These are phyloP conservation scores for Andrographis paniculata DNA, from an alignment of 305 asterid genomes.

Conservation along the genomic window DNA sequence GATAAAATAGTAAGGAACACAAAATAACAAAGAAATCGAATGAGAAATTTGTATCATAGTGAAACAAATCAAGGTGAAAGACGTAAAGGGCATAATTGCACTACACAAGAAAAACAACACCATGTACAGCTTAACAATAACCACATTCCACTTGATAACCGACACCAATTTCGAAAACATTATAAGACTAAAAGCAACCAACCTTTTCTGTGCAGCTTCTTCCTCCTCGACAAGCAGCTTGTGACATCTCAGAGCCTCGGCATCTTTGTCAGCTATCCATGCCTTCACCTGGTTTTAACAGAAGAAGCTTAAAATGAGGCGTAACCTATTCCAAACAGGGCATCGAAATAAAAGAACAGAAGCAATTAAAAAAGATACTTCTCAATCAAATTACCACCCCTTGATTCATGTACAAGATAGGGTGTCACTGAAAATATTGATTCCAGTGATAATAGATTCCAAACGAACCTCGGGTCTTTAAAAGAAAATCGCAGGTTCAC, in stretches of 20 bases:
- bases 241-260: constrained; percentile 91
- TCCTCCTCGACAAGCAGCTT: constrained; percentile 97
- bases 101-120: no score
- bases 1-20: no score
- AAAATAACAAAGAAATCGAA: no score
- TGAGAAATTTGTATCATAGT: no score
- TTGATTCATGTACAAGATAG: constrained; percentile 3
- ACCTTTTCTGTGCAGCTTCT: constrained; percentile 89
- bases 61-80: no score
- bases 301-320: constrained; percentile 12
- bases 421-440: background rate
- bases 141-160: background rate
- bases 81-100: no score
- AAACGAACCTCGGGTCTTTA: background rate
- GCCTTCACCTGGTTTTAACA: constrained; percentile 66
- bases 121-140: no score
- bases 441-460: background rate
- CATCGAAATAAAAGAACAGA: constrained; percentile 6
- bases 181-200: constrained; percentile 1
- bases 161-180: background rate
- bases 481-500: background rate
- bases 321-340: constrained; percentile 7
- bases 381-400: constrained; percentile 5
- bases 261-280: constrained; percentile 91
- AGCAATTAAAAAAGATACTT: constrained; percentile 3